These are phyloP conservation scores for Ulmus americana DNA, from an alignment of 331 rosid genomes.

Conservation along the genomic window DNA sequence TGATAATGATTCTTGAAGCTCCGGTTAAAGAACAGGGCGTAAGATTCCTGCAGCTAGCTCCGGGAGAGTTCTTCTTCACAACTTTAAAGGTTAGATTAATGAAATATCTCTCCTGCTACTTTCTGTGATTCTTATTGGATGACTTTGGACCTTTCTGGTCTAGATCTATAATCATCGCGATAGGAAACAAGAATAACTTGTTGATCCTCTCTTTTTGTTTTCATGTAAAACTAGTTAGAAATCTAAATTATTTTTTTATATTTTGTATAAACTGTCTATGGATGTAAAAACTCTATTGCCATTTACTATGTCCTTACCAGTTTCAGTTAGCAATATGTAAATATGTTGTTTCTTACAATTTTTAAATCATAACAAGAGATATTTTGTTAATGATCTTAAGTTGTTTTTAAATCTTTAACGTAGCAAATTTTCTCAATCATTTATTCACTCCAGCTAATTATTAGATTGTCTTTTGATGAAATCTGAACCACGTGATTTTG, in stretches of 20 bases:
- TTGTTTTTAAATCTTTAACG: background rate
- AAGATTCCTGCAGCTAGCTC: conserved; percentile 85
- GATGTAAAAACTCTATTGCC: background rate
- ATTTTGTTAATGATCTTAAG: background rate
- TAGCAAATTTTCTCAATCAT: background rate
- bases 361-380: background rate
- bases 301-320: background rate
- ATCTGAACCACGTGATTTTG: background rate
- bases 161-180: background rate
- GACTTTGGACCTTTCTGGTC: background rate
- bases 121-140: background rate
- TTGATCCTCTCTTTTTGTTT: background rate
- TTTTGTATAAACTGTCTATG: background rate
- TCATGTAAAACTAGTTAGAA: background rate
- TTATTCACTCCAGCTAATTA: background rate
- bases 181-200: background rate
- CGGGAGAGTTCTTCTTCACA: conserved; percentile 95
- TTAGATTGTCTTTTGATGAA: background rate
- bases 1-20: conserved; percentile 71
- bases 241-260: background rate
- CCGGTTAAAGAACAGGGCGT: conserved; percentile 90
- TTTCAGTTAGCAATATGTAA: background rate
- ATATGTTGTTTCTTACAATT: background rate
- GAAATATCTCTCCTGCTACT: background rate
- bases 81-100: conserved; percentile 56